Base-by-base conservation (phyloP, 2,329 filamentous ascomycete species). In the Alternaria metachromatica region DNA sequence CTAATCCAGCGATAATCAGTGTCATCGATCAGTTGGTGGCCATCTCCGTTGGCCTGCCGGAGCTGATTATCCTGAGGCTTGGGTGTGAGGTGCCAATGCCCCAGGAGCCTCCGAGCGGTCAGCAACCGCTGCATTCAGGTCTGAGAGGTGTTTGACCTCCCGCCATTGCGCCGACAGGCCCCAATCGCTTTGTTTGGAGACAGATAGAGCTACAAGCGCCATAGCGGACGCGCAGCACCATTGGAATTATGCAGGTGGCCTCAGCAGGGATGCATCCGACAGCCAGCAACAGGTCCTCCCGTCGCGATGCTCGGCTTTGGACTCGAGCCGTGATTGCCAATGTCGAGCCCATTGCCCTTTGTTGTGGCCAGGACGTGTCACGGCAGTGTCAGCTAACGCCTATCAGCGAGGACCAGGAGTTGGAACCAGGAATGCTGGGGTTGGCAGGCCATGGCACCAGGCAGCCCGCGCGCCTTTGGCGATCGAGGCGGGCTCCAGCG, bases 381-480 rank as follows among this genome's bases (percentile, higher is more conserved):
- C 55, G 23, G 57, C 57, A 44, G 55, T 50, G 57, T 25, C 37
- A 51, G 45, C 45, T 10, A 37, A 49, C 64, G 62, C 66, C 66
- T 65, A 64, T 64, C 66, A 63, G 58, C 46, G 26, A 41, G 26
- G 44, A 23, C 44, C 58, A 57, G 57, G 45, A 49, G 55, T 54
- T 28, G 58, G n/a, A 51, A 26, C 64, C 68, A 67, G 62, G 59
- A 50, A 41, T 10, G 44, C 51, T 58, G 58, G 64, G 51, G 54
- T 67, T 66, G 64, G 63, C 66, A 62, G 64, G 54, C 57, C 66
- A 58, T 63, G 67, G 67, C 68, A 63, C 61, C 68, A 53, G 58
- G 44, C 51, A 54, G 70, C 25, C 56, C 60, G 70, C 61, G 59
- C 60, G 67, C 70, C 41, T 46, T 53, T 45, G 65, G 59, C 64